Percentiles rank a stretch among this genome's conserved stretches.
Conservation (phyloP, 23 red algal genomes). For the Cyanidioschyzon merolae region DNA sequence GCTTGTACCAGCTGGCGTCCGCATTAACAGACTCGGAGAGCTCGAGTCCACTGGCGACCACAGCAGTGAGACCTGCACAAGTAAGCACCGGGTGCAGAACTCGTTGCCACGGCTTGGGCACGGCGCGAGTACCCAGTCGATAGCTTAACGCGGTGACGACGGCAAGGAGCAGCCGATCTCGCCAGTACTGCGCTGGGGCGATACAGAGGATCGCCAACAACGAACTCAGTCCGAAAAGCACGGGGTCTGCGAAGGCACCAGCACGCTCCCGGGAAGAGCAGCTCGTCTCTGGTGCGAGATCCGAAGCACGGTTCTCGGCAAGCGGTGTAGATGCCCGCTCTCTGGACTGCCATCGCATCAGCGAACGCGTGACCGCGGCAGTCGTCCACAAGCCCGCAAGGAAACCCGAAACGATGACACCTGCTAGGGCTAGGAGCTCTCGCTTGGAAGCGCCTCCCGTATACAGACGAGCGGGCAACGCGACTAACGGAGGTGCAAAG, state of each 20-base stretch:
- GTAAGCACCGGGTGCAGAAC: conserved; percentile 15
- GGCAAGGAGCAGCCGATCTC: neutral
- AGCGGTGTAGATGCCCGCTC: neutral
- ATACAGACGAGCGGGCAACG: neutral
- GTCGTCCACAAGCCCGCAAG: neutral
- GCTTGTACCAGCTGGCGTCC: neutral
- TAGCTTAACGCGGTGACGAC: conserved; percentile 8
- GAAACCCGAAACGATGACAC: neutral
- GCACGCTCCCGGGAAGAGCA: neutral
- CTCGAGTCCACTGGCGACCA: neutral
- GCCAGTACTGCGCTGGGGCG: neutral
- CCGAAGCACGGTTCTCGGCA: neutral
- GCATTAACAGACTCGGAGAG: neutral
- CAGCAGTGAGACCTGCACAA: neutral
- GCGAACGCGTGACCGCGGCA: neutral
- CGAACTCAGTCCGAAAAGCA: neutral
- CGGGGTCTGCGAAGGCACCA: neutral
- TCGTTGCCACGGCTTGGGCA: neutral
- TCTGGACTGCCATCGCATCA: neutral
- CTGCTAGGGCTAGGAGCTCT: neutral
- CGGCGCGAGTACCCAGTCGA: neutral
- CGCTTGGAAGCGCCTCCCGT: neutral
- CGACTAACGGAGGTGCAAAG: conserved; percentile 14
- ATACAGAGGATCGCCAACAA: neutral
- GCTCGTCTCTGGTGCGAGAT: neutral